Base-by-base conservation (phyloP, 371 early-diverging fungal genomes). In the Mucor saturninus region DNA sequence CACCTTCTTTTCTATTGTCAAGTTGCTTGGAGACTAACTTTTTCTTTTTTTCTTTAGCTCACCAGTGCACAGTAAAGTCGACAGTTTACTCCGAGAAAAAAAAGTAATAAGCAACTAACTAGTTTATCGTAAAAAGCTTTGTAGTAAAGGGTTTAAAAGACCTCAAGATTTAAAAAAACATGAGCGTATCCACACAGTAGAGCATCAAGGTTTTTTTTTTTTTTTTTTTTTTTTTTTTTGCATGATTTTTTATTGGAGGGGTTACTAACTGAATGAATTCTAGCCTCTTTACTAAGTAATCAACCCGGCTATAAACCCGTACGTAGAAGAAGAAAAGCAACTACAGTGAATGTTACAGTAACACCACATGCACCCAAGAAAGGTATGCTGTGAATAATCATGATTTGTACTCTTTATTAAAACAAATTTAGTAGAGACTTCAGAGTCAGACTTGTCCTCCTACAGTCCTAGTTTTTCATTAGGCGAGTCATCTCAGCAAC, bases 121-220 rank as follows among this genome's bases (percentile, higher is more conserved):
- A 38, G 30, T 28, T 6, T 49, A n/a, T 10, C 6, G 28, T 75
- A 93, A 21, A 21, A 21, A 21, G 89, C 69, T 74, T 45, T 97
- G 97, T 75, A 72, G 77, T 38, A 92, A 95, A 72, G 76, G 91
- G 7, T 97, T 97, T 80, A 97, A 97, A 76, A 83, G 97, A 8
- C 94, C 93, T 4, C 96, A 95, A 83, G 97, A 97, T 69, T 76
- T 95, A 68, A 95, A 93, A 73, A 97, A 97, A 72, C 97, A 97
- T 76, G 91, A 92, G 67, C 89, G 88, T 72, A 90, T 87, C 9
- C 96, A 96, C 70, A 80, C 86, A 13, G 86, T 87, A 39, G 80
- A 80, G 32, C 82, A 81, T 55, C 73, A 81, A 72, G 73, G 70
- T 73, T 30, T 38, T 48, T 32, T n/a, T 26, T n/a, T 49, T 14